Evolutionary conservation across 257 asterid species (phyloP), one percentile per base, ranked within the genome.

Genomic region (Solanum clarkiae): DNA sequence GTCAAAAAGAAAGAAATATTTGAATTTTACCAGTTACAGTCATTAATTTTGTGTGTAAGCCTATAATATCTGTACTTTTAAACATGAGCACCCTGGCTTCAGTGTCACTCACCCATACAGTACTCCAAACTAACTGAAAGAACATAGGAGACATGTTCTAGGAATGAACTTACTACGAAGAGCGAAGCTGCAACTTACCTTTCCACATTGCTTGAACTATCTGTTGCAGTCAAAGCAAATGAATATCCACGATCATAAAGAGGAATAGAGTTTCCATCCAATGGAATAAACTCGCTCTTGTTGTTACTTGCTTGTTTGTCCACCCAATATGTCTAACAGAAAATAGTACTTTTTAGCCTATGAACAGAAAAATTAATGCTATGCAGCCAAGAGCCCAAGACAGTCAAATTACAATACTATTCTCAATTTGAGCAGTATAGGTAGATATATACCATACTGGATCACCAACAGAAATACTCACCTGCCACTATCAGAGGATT

Each of bases 221-320:
- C 95, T 49, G 84, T 80, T 8, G 95, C 92, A 80, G 96, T 86
- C 94, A 95, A 90, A 87, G 96, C 98, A 90, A 91, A 90, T 84
- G 98, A 91, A 89, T 84, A 97, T 83, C 93, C 97, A 88, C 99
- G 99, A 87, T 97, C 98, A 87, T 97, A 97, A 53, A 92, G 91
- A 86, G 99, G 99, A 84, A 94, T 93, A 47, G 91, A 91, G 79
- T 87, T 88, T 87, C 88, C 94, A 90, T 97, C 99, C 91, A 92
- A 88, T 84, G 92, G 92, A 84, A 88, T 84, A 69, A 87, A 87
- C 83, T 92, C 95, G 89, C 88, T 93, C 77, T 90, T 77, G 83
- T 84, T 88, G 82, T 53, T 80, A 81, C 83, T 86, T 71, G 88
- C 83, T 85, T 91, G 94, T 84, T 89, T 84, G 87, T 95, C 98